Conservation (phyloP, 805 yeast species). For the Saccharomycopsis fodiens region DNA sequence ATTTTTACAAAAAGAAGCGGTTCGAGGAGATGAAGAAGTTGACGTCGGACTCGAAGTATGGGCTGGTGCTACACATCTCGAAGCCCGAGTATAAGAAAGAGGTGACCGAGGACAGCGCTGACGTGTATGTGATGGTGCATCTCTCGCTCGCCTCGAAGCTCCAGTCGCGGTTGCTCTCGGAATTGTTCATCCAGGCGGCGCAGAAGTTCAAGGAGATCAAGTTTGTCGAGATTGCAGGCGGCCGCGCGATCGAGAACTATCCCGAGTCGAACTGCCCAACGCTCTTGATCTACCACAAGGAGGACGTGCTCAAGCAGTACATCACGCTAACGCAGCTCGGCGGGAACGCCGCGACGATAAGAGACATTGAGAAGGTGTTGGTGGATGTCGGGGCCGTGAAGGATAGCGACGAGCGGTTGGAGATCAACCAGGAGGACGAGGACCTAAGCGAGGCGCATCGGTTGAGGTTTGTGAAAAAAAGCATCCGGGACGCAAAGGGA, state of each 20-base stretch:
- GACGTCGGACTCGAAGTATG: slow-evolving; percentile 52
- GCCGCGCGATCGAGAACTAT: slow-evolving; percentile 85
- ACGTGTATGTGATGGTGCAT: slow-evolving; percentile 64
- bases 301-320: slow-evolving; percentile 70
- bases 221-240: slow-evolving; percentile 86
- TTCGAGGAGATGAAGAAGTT: slow-evolving; percentile 63
- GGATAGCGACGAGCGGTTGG: slow-evolving; percentile 58
- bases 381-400: slow-evolving; percentile 61
- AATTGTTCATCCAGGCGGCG: slow-evolving; percentile 53
- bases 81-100: slow-evolving; percentile 85
- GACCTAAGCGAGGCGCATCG: slow-evolving; percentile 46
- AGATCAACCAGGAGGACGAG: slow-evolving; percentile 52
- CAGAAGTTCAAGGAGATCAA: slow-evolving; percentile 70
- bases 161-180: slow-evolving; percentile 66
- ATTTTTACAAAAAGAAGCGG: slow-evolving; percentile 68
- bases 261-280: slow-evolving; percentile 93
- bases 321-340: slow-evolving; percentile 78
- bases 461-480: slow-evolving; percentile 48
- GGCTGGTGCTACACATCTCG: slow-evolving; percentile 67
- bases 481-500: slow-evolving; percentile 38
- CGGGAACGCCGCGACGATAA: slow-evolving; percentile 64
- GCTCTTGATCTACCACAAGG: slow-evolving; percentile 68
- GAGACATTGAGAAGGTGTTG: slow-evolving; percentile 68
- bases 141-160: slow-evolving; percentile 58
- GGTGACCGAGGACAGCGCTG: slow-evolving; percentile 69